Conservation (phyloP, 1,139 yeast genomes). For the Geotrichum fermentans region DNA sequence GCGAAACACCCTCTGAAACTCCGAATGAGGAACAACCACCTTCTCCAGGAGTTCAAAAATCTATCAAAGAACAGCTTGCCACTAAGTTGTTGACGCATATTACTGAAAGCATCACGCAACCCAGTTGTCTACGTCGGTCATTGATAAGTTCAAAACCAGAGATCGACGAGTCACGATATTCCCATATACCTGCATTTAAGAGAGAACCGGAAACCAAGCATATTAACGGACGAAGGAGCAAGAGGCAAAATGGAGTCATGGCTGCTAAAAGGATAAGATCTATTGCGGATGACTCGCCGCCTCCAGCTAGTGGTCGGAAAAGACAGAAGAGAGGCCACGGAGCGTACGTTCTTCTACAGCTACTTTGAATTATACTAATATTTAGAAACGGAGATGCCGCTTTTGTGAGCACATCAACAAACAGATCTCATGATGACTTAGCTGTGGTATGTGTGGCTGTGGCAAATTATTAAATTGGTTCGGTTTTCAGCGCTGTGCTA, state of each 20-base stretch:
- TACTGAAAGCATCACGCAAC: conserved; percentile 38
- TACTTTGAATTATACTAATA: neutral
- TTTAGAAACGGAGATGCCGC: no score
- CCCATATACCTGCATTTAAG: conserved; percentile 2
- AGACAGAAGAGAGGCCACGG: conserved; percentile 9
- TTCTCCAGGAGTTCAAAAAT: conserved; percentile 4
- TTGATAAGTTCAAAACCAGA: neutral
- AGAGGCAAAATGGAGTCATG: conserved; percentile 2
- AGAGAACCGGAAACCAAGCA: neutral
- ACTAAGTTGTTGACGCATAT: conserved; percentile 38
- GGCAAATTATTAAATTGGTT: neutral
- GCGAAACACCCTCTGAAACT: conserved; percentile 13
- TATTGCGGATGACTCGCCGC: conserved; percentile 2
- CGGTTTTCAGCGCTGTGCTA: no score
- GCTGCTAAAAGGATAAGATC: conserved; percentile 13
- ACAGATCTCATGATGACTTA: neutral
- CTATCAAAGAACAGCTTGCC: conserved; percentile 4
- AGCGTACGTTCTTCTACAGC: conserved; percentile 2
- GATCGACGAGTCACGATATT: conserved; percentile 4
- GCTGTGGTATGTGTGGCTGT: conserved; percentile 5
- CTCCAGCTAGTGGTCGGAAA: conserved; percentile 7
- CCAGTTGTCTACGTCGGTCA: conserved; percentile 39
- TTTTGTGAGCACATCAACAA: no score
- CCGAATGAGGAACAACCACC: conserved; percentile 7
- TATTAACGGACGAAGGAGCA: conserved; percentile 1